Evolutionary conservation across 129 eudicot species (phyloP), one percentile per base, ranked within the genome.

Genomic region (Erigeron canadensis): DNA sequence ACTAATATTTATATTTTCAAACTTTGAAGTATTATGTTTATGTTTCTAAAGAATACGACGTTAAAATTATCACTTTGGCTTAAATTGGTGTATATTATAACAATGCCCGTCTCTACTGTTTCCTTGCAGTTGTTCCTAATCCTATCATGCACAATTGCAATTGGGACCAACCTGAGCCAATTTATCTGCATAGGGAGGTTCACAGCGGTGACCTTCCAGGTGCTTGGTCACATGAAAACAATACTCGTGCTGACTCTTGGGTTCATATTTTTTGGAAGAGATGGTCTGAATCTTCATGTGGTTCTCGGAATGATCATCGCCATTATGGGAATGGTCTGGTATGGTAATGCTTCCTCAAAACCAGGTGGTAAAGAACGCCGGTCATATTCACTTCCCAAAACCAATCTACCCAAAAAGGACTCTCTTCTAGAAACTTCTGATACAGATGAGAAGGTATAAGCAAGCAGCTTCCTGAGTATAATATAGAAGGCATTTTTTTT

Each of bases 171-270:
- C 75, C 75, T 79, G 63, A 79, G 79, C 64, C 83, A 79, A 11
- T 79, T 79, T 64, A 79, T 79, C 56, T 79, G 83, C 79, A 79
- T 79, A 4, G 83, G 83, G 12, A 53, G 83, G 79, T 79, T 79
- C 79, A 82, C 95, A 17, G 95, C 95, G 0, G 95, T 85, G 38
- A 63, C 95, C 6, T 88, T 88, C 74, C 95, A 88, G 79, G 95
- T 85, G 45, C 88, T 88, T 6, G 95, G 95, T 40, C 95, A 88
- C 78, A 88, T 88, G 90, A 88, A 88, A 82, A 88, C 95, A 28
- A 81, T 88, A 66, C 85, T 88, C 2, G 95, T 88, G 47, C 76
- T 88, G 70, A 83, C 76, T 21, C 61, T 88, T 16, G 90, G 95
- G 8, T 88, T 88, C 77, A 19, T 88, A 18, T 88, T 85, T 67